Percentiles rank a stretch among this genome's conserved stretches.
These are phyloP conservation scores for Boletus albobrunnescens DNA, from an alignment of 1,284 basidiomycete species.

Conservation along the genomic window DNA sequence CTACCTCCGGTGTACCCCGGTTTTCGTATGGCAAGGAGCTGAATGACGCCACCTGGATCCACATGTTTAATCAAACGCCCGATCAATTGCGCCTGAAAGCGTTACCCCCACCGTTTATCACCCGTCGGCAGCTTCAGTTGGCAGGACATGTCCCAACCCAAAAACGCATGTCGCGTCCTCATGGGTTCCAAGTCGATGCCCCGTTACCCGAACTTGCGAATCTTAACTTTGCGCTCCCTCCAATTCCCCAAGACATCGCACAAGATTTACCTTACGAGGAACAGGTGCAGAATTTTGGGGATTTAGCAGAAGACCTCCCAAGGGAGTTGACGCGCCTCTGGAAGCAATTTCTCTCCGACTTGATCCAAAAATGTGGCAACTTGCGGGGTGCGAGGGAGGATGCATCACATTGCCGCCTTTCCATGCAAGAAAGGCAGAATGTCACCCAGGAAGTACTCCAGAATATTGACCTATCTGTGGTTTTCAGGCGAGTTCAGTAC, in stretches of 20 bases:
- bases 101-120: slow-evolving; percentile 2
- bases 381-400: slow-evolving; percentile 1
- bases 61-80: background rate
- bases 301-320: background rate
- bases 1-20: background rate
- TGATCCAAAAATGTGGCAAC: slow-evolving; percentile 9
- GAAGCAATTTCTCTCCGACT: slow-evolving; percentile 3
- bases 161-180: slow-evolving; percentile 5
- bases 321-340: background rate
- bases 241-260: background rate
- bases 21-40: slow-evolving; percentile 6
- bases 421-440: background rate
- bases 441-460: background rate
- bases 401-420: slow-evolving; percentile 4
- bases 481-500: slow-evolving; percentile 5
- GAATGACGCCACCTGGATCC: slow-evolving; percentile 6
- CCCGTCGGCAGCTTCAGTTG: background rate
- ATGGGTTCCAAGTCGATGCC: background rate
- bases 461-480: background rate
- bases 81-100: slow-evolving; percentile 3
- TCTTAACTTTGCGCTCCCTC: background rate
- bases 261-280: slow-evolving; percentile 5
- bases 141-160: slow-evolving; percentile 4
- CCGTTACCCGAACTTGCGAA: background rate
- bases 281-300: background rate